phyloP scores from a whole-genome alignment of 1,284 basidiomycete species.

The Lignosus rhinocerotis region DNA sequence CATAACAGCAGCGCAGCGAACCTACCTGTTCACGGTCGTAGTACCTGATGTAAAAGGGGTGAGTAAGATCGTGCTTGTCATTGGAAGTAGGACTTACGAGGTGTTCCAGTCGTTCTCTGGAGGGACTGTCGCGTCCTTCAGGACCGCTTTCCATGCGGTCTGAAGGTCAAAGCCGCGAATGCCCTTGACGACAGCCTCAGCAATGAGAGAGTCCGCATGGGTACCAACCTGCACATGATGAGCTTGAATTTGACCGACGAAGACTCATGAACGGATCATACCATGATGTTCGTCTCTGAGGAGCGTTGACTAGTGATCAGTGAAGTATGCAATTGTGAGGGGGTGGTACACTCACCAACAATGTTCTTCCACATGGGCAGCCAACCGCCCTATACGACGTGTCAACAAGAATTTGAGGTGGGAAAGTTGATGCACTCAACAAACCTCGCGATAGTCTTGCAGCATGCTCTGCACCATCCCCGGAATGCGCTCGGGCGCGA shows the following conservation, averaged over 20 bases:
- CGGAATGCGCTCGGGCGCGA: constrained; percentile 73
- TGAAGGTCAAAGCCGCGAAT: constrained; percentile 63
- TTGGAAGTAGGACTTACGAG: constrained; percentile 38
- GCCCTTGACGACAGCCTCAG: constrained; percentile 74
- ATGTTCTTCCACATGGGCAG: constrained; percentile 92
- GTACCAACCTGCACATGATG: constrained; percentile 59
- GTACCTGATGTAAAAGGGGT: constrained; percentile 45
- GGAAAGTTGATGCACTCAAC: neutral
- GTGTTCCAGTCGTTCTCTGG: constrained; percentile 63
- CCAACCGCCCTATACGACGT: constrained; percentile 65
- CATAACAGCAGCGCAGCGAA: neutral
- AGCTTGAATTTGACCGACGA: neutral
- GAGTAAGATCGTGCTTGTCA: neutral
- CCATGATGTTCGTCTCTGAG: constrained; percentile 74
- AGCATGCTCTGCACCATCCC: constrained; percentile 82
- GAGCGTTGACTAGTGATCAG: no score
- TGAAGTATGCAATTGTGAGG: no score
- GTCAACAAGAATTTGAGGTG: neutral
- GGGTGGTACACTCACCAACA: constrained; percentile 48
- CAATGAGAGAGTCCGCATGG: constrained; percentile 79
- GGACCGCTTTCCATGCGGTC: constrained; percentile 73
- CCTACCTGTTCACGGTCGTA: constrained; percentile 72
- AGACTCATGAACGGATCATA: constrained; percentile 12
- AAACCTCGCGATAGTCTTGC: constrained; percentile 72
- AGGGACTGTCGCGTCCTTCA: constrained; percentile 73